phyloP scores from a whole-genome alignment of 495 filamentous ascomycete genomes.

The Physcia stellaris region DNA sequence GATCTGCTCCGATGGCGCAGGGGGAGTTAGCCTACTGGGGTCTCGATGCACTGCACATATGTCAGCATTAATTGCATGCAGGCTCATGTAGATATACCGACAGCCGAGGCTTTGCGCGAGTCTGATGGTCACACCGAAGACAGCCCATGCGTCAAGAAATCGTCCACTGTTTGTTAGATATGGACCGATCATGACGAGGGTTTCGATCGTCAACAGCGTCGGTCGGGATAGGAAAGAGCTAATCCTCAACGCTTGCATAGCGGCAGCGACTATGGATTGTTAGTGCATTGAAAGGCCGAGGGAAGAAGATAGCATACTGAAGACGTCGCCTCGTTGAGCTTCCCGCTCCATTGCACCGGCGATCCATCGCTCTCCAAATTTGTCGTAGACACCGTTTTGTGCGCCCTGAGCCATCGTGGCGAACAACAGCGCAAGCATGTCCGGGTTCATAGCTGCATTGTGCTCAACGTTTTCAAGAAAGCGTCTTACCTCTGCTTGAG shows the following conservation, averaged over 20 bases:
- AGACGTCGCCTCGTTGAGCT: slow-evolving; percentile 23
- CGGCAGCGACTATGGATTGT: slow-evolving; percentile 13
- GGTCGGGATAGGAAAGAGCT: slow-evolving; percentile 34
- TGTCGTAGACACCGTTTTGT: slow-evolving; percentile 30
- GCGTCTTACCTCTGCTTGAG: slow-evolving; percentile 25
- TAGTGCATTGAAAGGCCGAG: too few relatives aligned
- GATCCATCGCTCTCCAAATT: slow-evolving; percentile 25
- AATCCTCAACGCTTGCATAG: slow-evolving; percentile 24
- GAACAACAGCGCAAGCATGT: slow-evolving; percentile 36
- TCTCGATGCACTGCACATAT: slow-evolving; percentile 25
- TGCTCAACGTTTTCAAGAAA: slow-evolving; percentile 25
- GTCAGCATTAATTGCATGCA: not conserved
- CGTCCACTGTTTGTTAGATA: slow-evolving; percentile 35
- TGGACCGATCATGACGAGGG: slow-evolving; percentile 31
- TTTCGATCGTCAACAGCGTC: slow-evolving; percentile 27
- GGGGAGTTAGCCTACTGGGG: slow-evolving; percentile 28
- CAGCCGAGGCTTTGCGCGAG: slow-evolving; percentile 32
- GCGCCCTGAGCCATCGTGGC: slow-evolving; percentile 29
- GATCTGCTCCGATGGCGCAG: slow-evolving; percentile 25
- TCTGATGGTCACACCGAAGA: slow-evolving; percentile 30
- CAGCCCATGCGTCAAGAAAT: slow-evolving; percentile 34
- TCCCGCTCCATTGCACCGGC: slow-evolving; percentile 24
- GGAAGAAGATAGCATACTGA: slow-evolving; percentile 19
- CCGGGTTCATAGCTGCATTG: slow-evolving; percentile 26
- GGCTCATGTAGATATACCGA: slow-evolving; percentile 7